Conservation (phyloP, 805 yeast genomes). For the Wickerhamiella cacticola region DNA sequence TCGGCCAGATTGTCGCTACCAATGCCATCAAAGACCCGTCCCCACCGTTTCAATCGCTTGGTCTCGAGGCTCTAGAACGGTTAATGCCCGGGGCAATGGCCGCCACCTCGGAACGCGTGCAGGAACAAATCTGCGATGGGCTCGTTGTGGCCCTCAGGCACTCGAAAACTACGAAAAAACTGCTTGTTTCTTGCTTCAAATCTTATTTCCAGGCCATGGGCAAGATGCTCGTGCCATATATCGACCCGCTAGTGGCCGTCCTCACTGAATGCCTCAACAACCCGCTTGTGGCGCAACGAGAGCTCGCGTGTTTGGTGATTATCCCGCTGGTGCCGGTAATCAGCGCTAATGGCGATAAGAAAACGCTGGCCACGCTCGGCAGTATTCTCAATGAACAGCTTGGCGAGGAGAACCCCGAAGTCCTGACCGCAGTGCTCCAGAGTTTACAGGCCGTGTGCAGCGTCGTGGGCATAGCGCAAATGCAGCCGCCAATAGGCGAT, state of each 20-base stretch:
- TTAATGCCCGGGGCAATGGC: neutral
- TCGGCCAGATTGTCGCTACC: conserved; percentile 42
- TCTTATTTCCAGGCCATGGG: conserved; percentile 52
- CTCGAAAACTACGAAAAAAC: conserved; percentile 46
- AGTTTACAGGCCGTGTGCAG: conserved; percentile 57
- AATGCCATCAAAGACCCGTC: conserved; percentile 63
- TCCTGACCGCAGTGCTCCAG: conserved; percentile 67
- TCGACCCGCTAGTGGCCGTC: conserved; percentile 60
- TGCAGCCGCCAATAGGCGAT: conserved; percentile 75
- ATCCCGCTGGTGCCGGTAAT: conserved; percentile 54
- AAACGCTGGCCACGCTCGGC: conserved; percentile 52
- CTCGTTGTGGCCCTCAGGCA: conserved; percentile 68
- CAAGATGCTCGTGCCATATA: conserved; percentile 51
- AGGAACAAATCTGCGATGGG: conserved; percentile 58
- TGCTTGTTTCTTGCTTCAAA: conserved; percentile 52
- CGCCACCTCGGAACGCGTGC: conserved; percentile 40
- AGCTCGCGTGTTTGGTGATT: conserved; percentile 73
- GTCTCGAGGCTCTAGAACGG: conserved; percentile 46
- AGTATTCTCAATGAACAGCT: conserved; percentile 71
- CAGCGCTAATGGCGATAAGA: conserved; percentile 50
- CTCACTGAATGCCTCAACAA: conserved; percentile 62
- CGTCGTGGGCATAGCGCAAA: conserved; percentile 40
- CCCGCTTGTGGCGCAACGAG: conserved; percentile 58
- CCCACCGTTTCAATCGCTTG: conserved; percentile 68
- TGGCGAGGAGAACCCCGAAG: conserved; percentile 93